phyloP scores from a whole-genome alignment of 352 stramenopile genomes.

The Pythium periplocum region DNA sequence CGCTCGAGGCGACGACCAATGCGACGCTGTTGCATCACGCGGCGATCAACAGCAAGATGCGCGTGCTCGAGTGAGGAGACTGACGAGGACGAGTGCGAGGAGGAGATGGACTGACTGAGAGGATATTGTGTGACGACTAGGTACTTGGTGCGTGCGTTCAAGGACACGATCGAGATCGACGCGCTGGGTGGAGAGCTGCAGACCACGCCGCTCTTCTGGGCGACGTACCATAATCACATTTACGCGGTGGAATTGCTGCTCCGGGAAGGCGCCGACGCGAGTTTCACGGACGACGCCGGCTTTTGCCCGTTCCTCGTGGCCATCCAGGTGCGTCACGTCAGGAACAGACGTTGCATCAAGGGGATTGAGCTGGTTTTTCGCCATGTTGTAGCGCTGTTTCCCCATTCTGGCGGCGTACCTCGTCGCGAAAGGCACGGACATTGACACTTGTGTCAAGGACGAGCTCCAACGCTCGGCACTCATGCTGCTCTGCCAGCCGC shows the following conservation, averaged over 20 bases:
- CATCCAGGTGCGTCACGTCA: slow-evolving; percentile 28
- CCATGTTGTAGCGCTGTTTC: slow-evolving; percentile 36
- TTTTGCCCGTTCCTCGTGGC: slow-evolving; percentile 63
- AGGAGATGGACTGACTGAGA: too few relatives aligned
- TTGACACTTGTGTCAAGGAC: slow-evolving; percentile 53
- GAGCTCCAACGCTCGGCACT: slow-evolving; percentile 43
- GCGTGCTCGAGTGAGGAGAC: slow-evolving; percentile 45
- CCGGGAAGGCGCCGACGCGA: slow-evolving; percentile 47
- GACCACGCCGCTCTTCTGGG: slow-evolving; percentile 77
- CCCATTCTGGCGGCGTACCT: slow-evolving; percentile 74
- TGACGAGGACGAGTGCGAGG: too few relatives aligned
- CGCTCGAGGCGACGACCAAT: slow-evolving; percentile 35
- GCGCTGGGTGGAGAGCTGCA: slow-evolving; percentile 44
- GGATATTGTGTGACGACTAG: not conserved
- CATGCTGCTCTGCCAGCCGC: slow-evolving; percentile 61
- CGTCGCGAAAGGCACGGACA: slow-evolving; percentile 62
- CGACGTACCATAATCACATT: slow-evolving; percentile 69
- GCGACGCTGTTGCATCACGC: slow-evolving; percentile 74
- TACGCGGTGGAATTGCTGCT: slow-evolving; percentile 73
- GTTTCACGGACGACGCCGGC: slow-evolving; percentile 40
- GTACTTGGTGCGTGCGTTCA: slow-evolving; percentile 10
- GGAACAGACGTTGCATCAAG: too few relatives aligned
- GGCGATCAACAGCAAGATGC: slow-evolving; percentile 78
- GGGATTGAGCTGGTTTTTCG: too few relatives aligned
- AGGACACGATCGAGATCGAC: slow-evolving; percentile 35